Conservation (phyloP, 495 filamentous ascomycete genomes). For the Penicillium desertorum region DNA sequence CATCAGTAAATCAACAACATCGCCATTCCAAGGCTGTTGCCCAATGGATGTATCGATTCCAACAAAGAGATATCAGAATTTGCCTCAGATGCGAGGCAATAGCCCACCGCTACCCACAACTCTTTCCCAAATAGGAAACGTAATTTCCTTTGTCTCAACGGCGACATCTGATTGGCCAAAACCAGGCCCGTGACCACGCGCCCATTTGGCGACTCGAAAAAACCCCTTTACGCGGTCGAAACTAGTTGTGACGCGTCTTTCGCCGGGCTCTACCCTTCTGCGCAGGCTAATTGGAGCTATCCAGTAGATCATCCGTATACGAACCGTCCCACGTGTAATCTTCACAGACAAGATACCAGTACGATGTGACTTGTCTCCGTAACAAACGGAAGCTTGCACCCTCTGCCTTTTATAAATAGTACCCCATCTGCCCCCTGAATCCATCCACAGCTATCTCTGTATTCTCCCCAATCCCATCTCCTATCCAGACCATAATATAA, state of each 20-base stretch:
- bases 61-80: not conserved
- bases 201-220: constrained; percentile 38
- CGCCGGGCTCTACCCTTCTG: not conserved
- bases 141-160: constrained; percentile 11
- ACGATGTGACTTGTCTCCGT: constrained; percentile 8
- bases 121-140: constrained; percentile 2
- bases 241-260: constrained; percentile 37
- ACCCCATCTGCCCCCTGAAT: constrained; percentile 20
- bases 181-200: constrained; percentile 40
- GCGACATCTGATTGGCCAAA: constrained; percentile 23
- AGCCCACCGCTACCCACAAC: constrained; percentile 1
- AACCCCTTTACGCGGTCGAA: constrained; percentile 41
- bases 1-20: not conserved
- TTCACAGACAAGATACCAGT: constrained; percentile 5
- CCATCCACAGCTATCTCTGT: constrained; percentile 4
- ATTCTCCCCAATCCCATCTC: not conserved
- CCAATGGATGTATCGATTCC: not conserved
- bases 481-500: constrained; percentile 8
- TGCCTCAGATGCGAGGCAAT: not conserved
- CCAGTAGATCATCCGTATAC: constrained; percentile 3
- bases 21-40: not conserved
- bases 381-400: constrained; percentile 3
- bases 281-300: constrained; percentile 20
- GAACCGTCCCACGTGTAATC: constrained; percentile 5
- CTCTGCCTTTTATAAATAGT: constrained; percentile 8